phyloP scores from a whole-genome alignment of 148 eudicot genomes.

The Silene uniflora region DNA sequence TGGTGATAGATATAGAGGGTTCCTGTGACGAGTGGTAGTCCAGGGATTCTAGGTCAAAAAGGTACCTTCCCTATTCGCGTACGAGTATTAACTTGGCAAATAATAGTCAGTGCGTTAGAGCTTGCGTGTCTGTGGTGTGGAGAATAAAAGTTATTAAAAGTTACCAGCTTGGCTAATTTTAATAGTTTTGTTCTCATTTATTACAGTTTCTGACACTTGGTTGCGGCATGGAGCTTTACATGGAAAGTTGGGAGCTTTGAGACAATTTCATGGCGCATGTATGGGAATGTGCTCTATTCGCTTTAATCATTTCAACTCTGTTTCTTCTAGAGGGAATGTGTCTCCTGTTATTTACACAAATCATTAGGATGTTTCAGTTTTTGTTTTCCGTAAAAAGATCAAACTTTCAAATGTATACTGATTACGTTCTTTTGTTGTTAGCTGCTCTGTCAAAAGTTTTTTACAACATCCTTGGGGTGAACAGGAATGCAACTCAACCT shows the following conservation, averaged over 20 bases:
- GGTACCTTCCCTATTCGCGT: too few relatives aligned
- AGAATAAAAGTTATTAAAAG: too few relatives aligned
- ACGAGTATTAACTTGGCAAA: neutral
- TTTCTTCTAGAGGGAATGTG: too few relatives aligned
- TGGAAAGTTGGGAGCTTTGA: slow-evolving; percentile 30
- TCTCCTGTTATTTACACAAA: too few relatives aligned
- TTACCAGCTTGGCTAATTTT: slow-evolving; percentile 2
- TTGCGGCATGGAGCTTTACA: slow-evolving; percentile 30
- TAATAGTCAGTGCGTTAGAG: too few relatives aligned
- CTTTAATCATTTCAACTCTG: too few relatives aligned
- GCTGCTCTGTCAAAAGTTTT: slow-evolving; percentile 63
- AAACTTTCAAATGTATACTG: neutral
- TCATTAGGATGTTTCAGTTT: too few relatives aligned
- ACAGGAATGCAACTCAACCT: slow-evolving; percentile 64
- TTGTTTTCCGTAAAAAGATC: neutral
- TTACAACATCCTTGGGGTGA: slow-evolving; percentile 79
- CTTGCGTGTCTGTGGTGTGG: too few relatives aligned
- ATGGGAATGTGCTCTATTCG: slow-evolving; percentile 2
- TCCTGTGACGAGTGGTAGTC: neutral
- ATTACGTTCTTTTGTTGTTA: slow-evolving; percentile 30
- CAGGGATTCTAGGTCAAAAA: neutral
- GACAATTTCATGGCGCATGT: slow-evolving; percentile 81
- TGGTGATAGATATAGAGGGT: too few relatives aligned
- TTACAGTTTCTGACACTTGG: slow-evolving; percentile 29
- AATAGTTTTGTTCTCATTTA: slow-evolving; percentile 2